Evolutionary conservation across 1,139 yeast species (phyloP).

Genomic region (Yamadazyma oceani): DNA sequence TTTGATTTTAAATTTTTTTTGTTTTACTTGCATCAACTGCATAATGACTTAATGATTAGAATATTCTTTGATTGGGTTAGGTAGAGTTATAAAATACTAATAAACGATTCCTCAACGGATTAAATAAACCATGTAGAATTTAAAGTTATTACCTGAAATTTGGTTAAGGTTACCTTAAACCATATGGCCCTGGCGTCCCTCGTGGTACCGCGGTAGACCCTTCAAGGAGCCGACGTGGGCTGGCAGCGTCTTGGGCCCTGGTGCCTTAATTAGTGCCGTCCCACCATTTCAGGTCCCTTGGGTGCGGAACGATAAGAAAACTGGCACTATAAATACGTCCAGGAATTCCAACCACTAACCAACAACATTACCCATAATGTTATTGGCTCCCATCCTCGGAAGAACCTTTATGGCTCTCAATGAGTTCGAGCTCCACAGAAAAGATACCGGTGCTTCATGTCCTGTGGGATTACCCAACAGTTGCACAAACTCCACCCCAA

Average conservation of each 20-base stretch:
- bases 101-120: slow-evolving; percentile 49
- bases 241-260: not conserved
- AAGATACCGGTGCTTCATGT: slow-evolving; percentile 32
- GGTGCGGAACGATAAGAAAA: not conserved
- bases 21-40: slow-evolving; percentile 51
- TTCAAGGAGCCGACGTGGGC: not conserved
- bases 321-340: no score
- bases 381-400: not conserved
- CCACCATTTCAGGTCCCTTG: not conserved
- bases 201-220: not conserved
- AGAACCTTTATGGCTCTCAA: not conserved
- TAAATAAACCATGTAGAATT: slow-evolving; percentile 45
- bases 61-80: slow-evolving; percentile 23
- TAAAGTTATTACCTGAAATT: not conserved
- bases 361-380: no score
- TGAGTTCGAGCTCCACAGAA: not conserved
- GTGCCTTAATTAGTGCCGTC: not conserved
- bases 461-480: slow-evolving; percentile 67
- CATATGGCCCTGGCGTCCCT: not conserved
- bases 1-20: slow-evolving; percentile 11
- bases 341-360: no score
- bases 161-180: not conserved
- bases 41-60: slow-evolving; percentile 28
- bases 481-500: slow-evolving; percentile 47
- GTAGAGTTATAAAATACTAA: slow-evolving; percentile 18